phyloP scores from a whole-genome alignment of 306 rosid species.

The Oxytropis ochrocephala region DNA sequence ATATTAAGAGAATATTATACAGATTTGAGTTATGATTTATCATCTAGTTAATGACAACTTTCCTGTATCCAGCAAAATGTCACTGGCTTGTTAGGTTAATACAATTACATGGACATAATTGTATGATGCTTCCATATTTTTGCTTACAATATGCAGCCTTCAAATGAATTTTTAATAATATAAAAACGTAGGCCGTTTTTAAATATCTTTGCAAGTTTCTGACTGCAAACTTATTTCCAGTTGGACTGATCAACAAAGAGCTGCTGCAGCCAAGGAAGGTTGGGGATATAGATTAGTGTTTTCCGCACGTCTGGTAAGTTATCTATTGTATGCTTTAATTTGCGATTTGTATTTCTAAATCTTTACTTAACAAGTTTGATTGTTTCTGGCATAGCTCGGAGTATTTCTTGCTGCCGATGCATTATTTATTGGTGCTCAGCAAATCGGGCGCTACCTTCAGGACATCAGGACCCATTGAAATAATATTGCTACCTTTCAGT shows the following conservation, averaged over 20 bases:
- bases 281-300: constrained; percentile 82
- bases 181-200: not conserved
- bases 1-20: not conserved
- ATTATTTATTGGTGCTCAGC: constrained; percentile 69
- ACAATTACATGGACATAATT: not conserved
- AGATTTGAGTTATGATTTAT: not conserved
- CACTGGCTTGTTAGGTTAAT: not conserved
- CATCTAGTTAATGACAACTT: not conserved
- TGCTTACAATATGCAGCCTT: not conserved
- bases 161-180: not conserved
- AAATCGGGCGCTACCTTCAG: constrained; percentile 60
- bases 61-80: not conserved
- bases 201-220: constrained; percentile 11
- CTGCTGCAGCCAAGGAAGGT: constrained; percentile 73
- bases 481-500: constrained; percentile 12
- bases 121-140: not conserved
- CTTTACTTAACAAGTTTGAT: constrained; percentile 5
- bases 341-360: not conserved
- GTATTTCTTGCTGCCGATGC: constrained; percentile 63
- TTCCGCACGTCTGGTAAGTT: constrained; percentile 82
- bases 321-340: not conserved
- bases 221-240: constrained; percentile 32
- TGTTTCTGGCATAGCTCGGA: constrained; percentile 50
- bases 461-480: constrained; percentile 58
- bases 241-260: constrained; percentile 96